phyloP scores from a whole-genome alignment of 495 filamentous ascomycete genomes.

The Neurospora africana region DNA sequence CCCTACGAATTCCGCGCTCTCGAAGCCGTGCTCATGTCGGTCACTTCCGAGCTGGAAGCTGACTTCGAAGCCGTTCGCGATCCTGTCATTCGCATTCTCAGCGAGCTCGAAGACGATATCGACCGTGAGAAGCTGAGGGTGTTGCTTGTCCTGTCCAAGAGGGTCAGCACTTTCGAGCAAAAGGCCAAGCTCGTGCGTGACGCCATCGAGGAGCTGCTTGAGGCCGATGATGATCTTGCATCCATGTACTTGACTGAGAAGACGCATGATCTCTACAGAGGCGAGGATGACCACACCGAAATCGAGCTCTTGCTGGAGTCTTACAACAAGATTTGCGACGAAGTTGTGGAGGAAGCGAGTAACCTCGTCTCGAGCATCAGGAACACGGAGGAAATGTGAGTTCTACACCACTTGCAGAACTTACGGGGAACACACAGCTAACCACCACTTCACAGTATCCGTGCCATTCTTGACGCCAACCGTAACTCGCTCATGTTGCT shows the following conservation, averaged over 20 bases:
- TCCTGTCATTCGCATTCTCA: constrained; percentile 77
- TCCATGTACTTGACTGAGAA: constrained; percentile 94
- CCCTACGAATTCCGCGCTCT: constrained; percentile 68
- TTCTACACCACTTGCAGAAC: too few relatives aligned
- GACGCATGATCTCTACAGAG: constrained; percentile 56
- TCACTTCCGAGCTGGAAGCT: constrained; percentile 77
- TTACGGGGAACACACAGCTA: neutral
- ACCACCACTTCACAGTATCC: constrained; percentile 50
- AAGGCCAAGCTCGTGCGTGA: constrained; percentile 91
- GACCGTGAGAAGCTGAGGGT: constrained; percentile 87
- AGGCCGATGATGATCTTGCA: constrained; percentile 91
- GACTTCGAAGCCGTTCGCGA: constrained; percentile 90
- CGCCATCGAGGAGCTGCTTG: constrained; percentile 90
- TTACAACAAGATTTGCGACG: constrained; percentile 95
- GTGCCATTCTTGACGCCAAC: constrained; percentile 95
- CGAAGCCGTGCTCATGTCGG: constrained; percentile 70
- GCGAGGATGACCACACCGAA: constrained; percentile 87
- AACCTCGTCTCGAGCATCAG: constrained; percentile 92
- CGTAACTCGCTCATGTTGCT: constrained; percentile 98
- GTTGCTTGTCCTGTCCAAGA: constrained; percentile 86
- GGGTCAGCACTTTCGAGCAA: constrained; percentile 92
- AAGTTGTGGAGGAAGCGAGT: constrained; percentile 89
- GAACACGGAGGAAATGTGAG: constrained; percentile 94
- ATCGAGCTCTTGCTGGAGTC: constrained; percentile 94
- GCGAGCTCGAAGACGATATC: constrained; percentile 92